Evolutionary conservation across 805 yeast genomes (phyloP).

Genomic region (Candida nitratophila): DNA sequence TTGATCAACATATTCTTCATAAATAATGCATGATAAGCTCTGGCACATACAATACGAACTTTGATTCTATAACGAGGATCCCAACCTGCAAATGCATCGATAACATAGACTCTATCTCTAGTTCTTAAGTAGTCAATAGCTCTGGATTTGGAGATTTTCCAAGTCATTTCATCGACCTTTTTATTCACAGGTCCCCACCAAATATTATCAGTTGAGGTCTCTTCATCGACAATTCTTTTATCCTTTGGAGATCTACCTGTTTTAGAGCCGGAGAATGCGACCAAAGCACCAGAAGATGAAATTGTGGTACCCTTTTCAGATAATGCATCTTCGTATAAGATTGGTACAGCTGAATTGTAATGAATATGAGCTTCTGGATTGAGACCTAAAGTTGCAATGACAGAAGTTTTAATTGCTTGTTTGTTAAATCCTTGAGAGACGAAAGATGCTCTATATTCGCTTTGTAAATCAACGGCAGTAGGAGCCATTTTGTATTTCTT

Average conservation of each 20-base stretch:
- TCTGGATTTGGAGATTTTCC: conserved; percentile 93
- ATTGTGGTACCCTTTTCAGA: conserved; percentile 86
- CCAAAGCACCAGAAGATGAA: conserved; percentile 87
- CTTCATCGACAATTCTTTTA: conserved; percentile 95
- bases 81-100: conserved; percentile 99
- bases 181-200: conserved; percentile 99
- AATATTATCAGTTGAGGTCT: conserved; percentile 69
- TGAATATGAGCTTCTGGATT: conserved; percentile 60
- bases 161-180: conserved; percentile 87
- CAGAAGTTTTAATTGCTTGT: conserved; percentile 21
- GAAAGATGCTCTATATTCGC: conserved; percentile 20
- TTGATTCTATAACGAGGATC: conserved; percentile 96
- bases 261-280: conserved; percentile 92
- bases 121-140: conserved; percentile 96
- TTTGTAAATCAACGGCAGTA: conserved; percentile 31
- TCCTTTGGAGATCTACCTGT: conserved; percentile 99
- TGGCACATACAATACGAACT: conserved; percentile 92
- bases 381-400: conserved; percentile 35
- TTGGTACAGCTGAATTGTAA: conserved; percentile 91
- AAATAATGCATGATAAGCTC: conserved; percentile 97
- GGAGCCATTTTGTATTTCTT: conserved; percentile 27
- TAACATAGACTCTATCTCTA: conserved; percentile 86
- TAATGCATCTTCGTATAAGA: conserved; percentile 90
- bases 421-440: conserved; percentile 13
- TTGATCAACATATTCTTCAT: conserved; percentile 97